Evolutionary conservation across 2,329 filamentous ascomycete genomes (phyloP), one percentile per base, ranked within the genome.

Genomic region (Aspergillus costaricaensis): DNA sequence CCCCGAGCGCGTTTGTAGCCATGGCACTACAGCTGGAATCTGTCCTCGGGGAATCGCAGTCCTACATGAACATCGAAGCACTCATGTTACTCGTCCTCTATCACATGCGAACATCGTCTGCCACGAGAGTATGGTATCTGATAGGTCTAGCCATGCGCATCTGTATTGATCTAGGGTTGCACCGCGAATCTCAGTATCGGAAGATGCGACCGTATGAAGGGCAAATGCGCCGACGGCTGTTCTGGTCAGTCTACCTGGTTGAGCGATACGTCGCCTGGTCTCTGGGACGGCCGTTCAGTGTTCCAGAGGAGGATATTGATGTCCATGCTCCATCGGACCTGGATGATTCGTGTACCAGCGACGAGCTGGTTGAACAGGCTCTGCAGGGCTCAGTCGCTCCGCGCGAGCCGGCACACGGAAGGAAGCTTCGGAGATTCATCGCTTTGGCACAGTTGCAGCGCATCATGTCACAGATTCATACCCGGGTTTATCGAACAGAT

Each of bases 251-350:
- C 7, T 74, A 75, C 38, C 56, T 72, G 9, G 65, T 72, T 2
- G 73, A 75, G 23, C 56, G 72, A 27, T 67, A 69, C 9, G 66
- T 68, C 10, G 64, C 70, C 3, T 68, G 69, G 56, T 69, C 72
- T 0, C 60, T 74, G 0, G 72, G 72, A 5, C 66, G 72, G 10
- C 72, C 72, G 15, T 70, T 74, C 12, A 71, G 72, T 41, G 73
- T 75, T 10, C 60, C 69, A 2, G 72, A 75, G 39, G 67, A 72
- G 44, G 71, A 74, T n/a, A 73, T 74, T 39, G 71, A 73, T 47
- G 68, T 67, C 2, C 65, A 70, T 14, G 53, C 59, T 1, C 66
- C 67, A 12, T 38, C 57, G 2, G 62, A 67, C 47, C 36, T 67
- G 1, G 60, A 64, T 23, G 65, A 67, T 15, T 49, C 55, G 15